These are phyloP conservation scores for Polytrichum commune DNA, from an alignment of 225 moss, liverwort and hornwort species.

Conservation along the genomic window DNA sequence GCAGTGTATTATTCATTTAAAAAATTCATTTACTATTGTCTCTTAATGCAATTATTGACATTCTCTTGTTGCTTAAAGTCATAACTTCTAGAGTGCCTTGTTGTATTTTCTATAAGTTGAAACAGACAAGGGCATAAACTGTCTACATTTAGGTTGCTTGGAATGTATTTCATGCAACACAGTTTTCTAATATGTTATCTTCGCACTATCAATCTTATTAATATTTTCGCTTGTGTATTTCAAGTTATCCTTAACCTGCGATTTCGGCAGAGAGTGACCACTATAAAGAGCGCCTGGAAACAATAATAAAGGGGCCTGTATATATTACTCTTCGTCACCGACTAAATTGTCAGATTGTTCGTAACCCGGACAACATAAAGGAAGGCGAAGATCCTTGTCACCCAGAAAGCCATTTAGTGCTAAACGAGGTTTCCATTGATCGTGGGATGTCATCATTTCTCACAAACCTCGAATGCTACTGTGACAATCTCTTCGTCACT, in stretches of 20 bases:
- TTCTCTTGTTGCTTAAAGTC: no score
- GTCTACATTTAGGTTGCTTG: no score
- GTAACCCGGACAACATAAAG: conserved; percentile 55
- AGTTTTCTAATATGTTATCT: background rate
- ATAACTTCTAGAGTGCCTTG: no score
- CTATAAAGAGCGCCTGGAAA: conserved; percentile 75
- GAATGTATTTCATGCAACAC: background rate
- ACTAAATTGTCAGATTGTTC: conserved; percentile 79
- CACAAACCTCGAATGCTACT: conserved; percentile 93
- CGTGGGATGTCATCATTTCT: conserved; percentile 96
- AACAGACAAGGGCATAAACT: no score
- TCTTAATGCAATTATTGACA: no score
- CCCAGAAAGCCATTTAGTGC: conserved; percentile 64
- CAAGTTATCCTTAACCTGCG: conserved; percentile 25
- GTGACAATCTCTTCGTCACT: conserved; percentile 86
- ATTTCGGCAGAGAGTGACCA: conserved; percentile 65
- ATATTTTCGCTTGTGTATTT: background rate
- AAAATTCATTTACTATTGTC: no score
- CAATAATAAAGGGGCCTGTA: conserved; percentile 78
- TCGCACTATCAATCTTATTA: background rate
- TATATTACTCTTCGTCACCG: conserved; percentile 94
- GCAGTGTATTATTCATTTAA: background rate
- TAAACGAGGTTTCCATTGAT: conserved; percentile 90
- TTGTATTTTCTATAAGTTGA: no score
- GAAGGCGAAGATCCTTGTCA: conserved; percentile 40